A percentile compares a stretch with the other conserved stretches of the same genome.
Conservation (phyloP, 2,329 filamentous ascomycete species). For the Paraphoma sp. region DNA sequence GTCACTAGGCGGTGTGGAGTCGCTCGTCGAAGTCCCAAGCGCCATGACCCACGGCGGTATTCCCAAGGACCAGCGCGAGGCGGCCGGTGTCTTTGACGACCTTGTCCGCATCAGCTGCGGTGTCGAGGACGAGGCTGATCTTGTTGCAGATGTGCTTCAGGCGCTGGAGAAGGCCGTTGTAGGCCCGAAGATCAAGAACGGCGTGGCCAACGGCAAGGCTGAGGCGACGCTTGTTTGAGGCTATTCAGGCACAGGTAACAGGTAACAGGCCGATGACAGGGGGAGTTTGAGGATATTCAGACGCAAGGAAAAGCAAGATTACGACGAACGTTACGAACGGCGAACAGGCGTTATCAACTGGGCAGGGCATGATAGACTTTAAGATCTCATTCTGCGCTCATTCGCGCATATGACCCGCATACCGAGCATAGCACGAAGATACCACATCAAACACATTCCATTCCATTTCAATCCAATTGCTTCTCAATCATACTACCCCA, state of each 20-base stretch:
- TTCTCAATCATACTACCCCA: no score
- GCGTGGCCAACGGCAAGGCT: constrained; percentile 3
- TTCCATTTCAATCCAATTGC: neutral
- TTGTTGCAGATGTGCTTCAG: constrained; percentile 80
- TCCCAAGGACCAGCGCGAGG: constrained; percentile 86
- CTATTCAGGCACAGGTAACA: neutral
- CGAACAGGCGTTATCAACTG: neutral
- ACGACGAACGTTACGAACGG: neutral
- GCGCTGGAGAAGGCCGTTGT: constrained; percentile 80
- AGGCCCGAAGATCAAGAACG: constrained; percentile 48
- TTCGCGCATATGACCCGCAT: neutral
- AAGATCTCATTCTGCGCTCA: neutral
- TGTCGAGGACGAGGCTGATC: constrained; percentile 86
- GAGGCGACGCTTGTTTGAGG: neutral
- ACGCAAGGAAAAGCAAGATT: neutral
- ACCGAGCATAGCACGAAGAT: neutral
- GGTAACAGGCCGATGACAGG: no score
- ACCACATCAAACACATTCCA: neutral
- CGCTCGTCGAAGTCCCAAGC: constrained; percentile 86
- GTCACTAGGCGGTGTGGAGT: constrained; percentile 90
- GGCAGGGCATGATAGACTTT: neutral
- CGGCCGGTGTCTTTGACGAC: constrained; percentile 93
- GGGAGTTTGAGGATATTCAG: neutral
- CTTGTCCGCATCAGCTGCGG: constrained; percentile 92
- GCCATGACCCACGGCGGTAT: constrained; percentile 98